Percentiles rank a stretch among this genome's conserved stretches.
Conservation (phyloP, 2,329 filamentous ascomycete species). For the Fusarium begoniae region DNA sequence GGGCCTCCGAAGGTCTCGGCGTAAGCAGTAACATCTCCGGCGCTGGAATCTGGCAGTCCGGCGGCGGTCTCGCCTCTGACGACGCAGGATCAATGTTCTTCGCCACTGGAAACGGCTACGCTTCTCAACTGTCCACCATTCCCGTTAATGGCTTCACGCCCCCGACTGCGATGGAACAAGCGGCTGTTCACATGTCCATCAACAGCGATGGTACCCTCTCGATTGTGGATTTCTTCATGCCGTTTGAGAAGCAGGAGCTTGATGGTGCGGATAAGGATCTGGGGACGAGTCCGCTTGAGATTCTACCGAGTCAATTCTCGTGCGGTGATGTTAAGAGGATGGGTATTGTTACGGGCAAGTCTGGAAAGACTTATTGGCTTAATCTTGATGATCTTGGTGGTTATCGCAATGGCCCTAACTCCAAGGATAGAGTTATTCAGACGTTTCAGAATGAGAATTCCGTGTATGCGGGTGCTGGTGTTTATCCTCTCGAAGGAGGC, state of each 20-base stretch:
- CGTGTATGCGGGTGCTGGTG: constrained; percentile 57
- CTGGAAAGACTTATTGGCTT: constrained; percentile 58
- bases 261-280: constrained; percentile 62
- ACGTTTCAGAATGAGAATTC: constrained; percentile 56
- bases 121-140: constrained; percentile 50
- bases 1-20: constrained; percentile 53
- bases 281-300: constrained; percentile 57
- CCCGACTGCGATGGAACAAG: constrained; percentile 55
- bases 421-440: constrained; percentile 55
- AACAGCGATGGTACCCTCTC: constrained; percentile 53
- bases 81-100: constrained; percentile 52
- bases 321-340: constrained; percentile 57
- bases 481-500: constrained; percentile 59
- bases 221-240: constrained; percentile 64
- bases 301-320: constrained; percentile 53
- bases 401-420: constrained; percentile 49
- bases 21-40: constrained; percentile 50
- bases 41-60: constrained; percentile 56
- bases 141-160: constrained; percentile 51
- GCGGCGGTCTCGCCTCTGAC: constrained; percentile 52
- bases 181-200: constrained; percentile 55
- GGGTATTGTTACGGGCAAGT: constrained; percentile 61
- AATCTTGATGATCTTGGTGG: constrained; percentile 54
- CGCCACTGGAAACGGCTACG: constrained; percentile 53
- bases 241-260: constrained; percentile 59